A percentile compares a stretch with the other conserved stretches of the same genome.
These are phyloP conservation scores for Sugiyamaella sp. DNA, from an alignment of 1,139 yeast genomes.

Conservation along the genomic window DNA sequence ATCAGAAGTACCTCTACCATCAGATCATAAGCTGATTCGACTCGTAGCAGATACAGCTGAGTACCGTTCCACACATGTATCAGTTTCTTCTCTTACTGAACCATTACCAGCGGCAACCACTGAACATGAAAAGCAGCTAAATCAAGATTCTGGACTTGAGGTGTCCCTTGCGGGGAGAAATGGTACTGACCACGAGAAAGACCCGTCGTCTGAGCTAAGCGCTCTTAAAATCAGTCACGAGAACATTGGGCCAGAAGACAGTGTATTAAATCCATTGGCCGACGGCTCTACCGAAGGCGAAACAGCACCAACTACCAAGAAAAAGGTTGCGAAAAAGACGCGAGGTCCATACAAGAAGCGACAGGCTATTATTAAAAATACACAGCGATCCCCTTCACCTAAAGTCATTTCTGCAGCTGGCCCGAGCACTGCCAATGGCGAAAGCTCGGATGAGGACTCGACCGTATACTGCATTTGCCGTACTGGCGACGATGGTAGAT, in stretches of 20 bases:
- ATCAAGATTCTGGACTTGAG: no score
- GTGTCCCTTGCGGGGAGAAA: no score
- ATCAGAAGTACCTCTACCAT: neutral
- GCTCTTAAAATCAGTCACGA: neutral
- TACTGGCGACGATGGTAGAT: constrained; percentile 70
- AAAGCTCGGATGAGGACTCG: constrained; percentile 10
- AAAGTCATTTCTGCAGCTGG: neutral
- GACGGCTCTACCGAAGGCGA: neutral
- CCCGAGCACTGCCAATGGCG: neutral
- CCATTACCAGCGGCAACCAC: neutral
- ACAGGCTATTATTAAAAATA: neutral
- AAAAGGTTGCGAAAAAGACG: constrained; percentile 4
- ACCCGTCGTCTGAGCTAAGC: neutral
- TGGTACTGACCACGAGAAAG: neutral
- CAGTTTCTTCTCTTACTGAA: neutral
- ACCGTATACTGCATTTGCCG: constrained; percentile 73
- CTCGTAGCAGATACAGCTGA: neutral
- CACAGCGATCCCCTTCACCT: constrained; percentile 1
- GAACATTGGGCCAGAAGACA: neutral
- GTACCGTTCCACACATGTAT: neutral
- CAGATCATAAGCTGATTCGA: neutral
- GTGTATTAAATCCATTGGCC: neutral
- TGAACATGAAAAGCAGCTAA: no score
- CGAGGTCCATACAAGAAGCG: constrained; percentile 11
- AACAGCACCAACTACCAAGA: neutral